Conservation (phyloP, 176 grass and related monocot genomes). For the Puccinellia tenuiflora region DNA sequence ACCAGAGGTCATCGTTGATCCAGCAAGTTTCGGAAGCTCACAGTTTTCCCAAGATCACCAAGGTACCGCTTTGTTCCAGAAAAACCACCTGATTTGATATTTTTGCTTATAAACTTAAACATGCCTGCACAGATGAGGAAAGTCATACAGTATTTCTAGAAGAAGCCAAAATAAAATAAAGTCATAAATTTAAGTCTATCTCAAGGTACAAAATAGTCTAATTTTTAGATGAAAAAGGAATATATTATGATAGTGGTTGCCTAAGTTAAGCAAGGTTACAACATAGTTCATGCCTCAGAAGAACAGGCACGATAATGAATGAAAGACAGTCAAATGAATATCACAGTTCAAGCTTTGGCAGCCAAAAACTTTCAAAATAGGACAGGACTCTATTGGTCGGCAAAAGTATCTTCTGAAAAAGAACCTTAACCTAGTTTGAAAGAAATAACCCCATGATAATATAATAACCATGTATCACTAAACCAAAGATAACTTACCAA, state of each 20-base stretch:
- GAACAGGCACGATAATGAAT: not conserved
- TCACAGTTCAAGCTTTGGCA: constrained; percentile 18
- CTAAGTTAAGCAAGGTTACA: not conserved
- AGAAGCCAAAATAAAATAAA: constrained; percentile 9
- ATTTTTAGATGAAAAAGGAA: constrained; percentile 5
- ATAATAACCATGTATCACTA: not conserved
- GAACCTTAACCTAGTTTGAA: not conserved
- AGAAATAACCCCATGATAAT: not conserved
- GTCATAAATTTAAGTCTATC: constrained; percentile 9
- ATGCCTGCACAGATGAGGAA: constrained; percentile 51
- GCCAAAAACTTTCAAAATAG: constrained; percentile 7
- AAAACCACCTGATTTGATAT: constrained; percentile 51
- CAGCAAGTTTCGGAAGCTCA: constrained; percentile 43
- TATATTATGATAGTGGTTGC: constrained; percentile 1
- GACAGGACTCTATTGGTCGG: not conserved
- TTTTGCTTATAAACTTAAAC: constrained; percentile 96
- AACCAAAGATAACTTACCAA: constrained; percentile 44
- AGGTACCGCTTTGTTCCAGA: constrained; percentile 78
- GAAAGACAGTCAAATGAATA: not conserved
- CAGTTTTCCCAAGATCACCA: constrained; percentile 89
- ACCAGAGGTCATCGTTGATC: constrained; percentile 6
- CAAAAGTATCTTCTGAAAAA: constrained; percentile 9
- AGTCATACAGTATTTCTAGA: not conserved
- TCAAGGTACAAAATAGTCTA: not conserved
- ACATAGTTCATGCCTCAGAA: not conserved